Conservation (phyloP, 306 rosid genomes). For the Acacia melanoxylon region DNA sequence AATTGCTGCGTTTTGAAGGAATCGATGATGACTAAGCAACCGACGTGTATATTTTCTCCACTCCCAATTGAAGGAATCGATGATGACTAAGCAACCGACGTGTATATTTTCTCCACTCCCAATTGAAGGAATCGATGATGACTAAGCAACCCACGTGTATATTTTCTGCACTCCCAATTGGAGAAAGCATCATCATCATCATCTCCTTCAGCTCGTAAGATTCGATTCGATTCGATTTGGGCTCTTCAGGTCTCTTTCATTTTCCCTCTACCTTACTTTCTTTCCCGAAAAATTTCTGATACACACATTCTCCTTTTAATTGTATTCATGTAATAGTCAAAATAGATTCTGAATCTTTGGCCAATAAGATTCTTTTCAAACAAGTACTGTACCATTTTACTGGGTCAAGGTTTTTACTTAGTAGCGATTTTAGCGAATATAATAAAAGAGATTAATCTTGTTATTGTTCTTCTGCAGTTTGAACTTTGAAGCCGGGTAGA, state of each 20-base stretch:
- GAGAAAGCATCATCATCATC: neutral
- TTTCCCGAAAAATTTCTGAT: conserved; percentile 10
- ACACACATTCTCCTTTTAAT: neutral
- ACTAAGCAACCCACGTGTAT: conserved; percentile 40
- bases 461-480: conserved; percentile 2
- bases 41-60: conserved; percentile 31
- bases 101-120: conserved; percentile 29
- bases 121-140: conserved; percentile 44
- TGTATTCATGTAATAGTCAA: neutral
- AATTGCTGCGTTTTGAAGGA: conserved; percentile 10
- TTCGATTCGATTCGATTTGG: neutral
- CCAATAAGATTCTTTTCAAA: neutral
- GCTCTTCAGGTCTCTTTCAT: conserved; percentile 20
- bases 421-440: neutral
- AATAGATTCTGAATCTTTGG: neutral
- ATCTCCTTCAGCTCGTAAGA: neutral
- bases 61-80: conserved; percentile 39
- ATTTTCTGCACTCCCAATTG: neutral
- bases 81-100: conserved; percentile 45
- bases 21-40: conserved; percentile 53
- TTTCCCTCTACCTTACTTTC: neutral
- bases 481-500: conserved; percentile 12
- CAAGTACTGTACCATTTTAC: neutral
- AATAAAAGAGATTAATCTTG: neutral
- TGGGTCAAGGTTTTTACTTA: neutral